Evolutionary conservation across 345 rosid genomes (phyloP), one percentile per base, ranked within the genome.

Genomic region (Garcia nutans): DNA sequence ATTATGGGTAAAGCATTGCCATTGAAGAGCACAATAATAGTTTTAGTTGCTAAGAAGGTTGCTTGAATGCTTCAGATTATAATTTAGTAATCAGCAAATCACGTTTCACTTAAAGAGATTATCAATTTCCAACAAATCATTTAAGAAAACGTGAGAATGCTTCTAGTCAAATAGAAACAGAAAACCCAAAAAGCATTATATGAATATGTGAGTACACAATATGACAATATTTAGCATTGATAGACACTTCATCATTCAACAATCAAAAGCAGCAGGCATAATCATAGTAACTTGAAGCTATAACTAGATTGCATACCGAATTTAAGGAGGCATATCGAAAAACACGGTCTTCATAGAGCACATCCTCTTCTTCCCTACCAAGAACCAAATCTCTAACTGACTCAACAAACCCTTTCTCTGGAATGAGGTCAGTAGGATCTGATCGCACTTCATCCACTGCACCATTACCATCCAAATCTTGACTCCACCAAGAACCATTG

Each of bases 341-440:
- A 68, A 95, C 87, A 20, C 98, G 91, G 74, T 95, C 99, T 83
- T 95, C 98, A 49, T 93, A 95, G n/a, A 95, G 80, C 70, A 93
- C 73, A 85, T 93, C 98, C 19, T 93, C 91, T 12, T 91, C 92
- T 68, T 91, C 96, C 76, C 65, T 86, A 17, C 97, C 98, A 77
- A 90, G 76, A 86, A 95, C 85, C 74, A 86, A 80, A 85, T 95
- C 93, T 77, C 87, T 87, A 77, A 88, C 89, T 56, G 86, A 82
- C 75, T 88, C 83, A 78, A 87, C 90, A 83, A 91, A 83, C 17
- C 97, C 96, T 65, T 86, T 84, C n/a, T 81, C 88, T n/a, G 86
- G 90, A 61, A 75, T 67, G 13, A 84, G 71, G 70, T 83, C 89
- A 80, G 42, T 73, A 5, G 77, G 78, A 74, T 85, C 85, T 17